These are phyloP conservation scores for Ballota nigra DNA, from an alignment of 257 asterid species.

Conservation along the genomic window DNA sequence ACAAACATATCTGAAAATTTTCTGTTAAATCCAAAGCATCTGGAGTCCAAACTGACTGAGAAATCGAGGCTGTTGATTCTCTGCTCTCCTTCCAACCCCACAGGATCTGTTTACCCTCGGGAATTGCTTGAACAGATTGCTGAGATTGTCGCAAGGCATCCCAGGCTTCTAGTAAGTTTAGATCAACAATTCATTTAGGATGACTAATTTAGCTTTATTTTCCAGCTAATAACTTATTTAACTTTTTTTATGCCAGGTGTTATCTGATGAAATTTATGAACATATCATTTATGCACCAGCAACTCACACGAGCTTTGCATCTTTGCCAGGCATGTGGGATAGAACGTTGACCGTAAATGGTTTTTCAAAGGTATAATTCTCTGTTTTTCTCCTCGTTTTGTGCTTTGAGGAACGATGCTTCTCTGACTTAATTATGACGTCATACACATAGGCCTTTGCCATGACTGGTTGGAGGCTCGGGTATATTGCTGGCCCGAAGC, in stretches of 20 bases:
- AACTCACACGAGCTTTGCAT: constrained; percentile 91
- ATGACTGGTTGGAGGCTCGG: constrained; percentile 99
- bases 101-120: constrained; percentile 93
- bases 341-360: constrained; percentile 95
- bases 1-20: constrained; percentile 76
- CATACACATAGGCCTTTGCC: constrained; percentile 65
- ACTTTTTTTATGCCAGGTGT: constrained; percentile 48
- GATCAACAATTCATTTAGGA: neutral
- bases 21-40: constrained; percentile 76
- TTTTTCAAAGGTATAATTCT: constrained; percentile 65
- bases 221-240: neutral
- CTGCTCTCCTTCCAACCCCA: constrained; percentile 98
- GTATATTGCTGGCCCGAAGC: constrained; percentile 93
- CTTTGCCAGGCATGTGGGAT: constrained; percentile 96
- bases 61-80: constrained; percentile 90
- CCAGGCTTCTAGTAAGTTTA: constrained; percentile 78
- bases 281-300: constrained; percentile 97
- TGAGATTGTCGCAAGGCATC: constrained; percentile 78
- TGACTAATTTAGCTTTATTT: constrained; percentile 5
- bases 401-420: neutral
- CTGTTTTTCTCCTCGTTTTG: neutral
- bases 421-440: constrained; percentile 12
- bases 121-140: constrained; percentile 88
- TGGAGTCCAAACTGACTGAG: constrained; percentile 71
- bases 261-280: constrained; percentile 94